Evolutionary conservation across 169 alveolate genomes (phyloP), one percentile per base, ranked within the genome.

Genomic region (Plasmodium adleri): DNA sequence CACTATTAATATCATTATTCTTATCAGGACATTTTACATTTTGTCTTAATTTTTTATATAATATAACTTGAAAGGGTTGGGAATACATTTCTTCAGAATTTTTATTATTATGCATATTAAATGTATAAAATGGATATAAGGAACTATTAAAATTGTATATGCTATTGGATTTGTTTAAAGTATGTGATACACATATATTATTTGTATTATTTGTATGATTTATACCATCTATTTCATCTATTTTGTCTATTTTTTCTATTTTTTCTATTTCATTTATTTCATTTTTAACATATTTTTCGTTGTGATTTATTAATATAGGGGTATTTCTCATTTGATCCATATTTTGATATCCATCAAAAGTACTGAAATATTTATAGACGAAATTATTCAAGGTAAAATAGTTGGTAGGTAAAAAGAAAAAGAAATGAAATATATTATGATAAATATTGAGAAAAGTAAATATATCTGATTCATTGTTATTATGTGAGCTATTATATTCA

Each of bases 351-450:
- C 17, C 59, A 32, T 39, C 26, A 26, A 22, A 50, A 15, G 26
- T 20, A 3, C 47, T 7, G 49, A 49, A 59, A 43, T 64, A 78
- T 20, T 66, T 78, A 22, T 63, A 63, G 10, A 78, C 59, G 39
- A 78, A 58, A 2, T 10, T 47, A 45, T 78, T 64, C 13, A 78
- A 70, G 15, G 89, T 58, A 22, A 49, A 28, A 70, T 78, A 78
- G n/a, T 59, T 78, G 50, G 76, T 64, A 10, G 89, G 70, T 17
- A 78, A 3, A 68, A 78, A 78, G 60, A 78, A 78, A 64, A 78
- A 64, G 67, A 78, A 78, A 71, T 78, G 89, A 22, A 58, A 78
- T 49, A 78, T 78, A 24, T 78, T 78, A 59, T 66, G 49, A 59
- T 59, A 64, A 60, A 72, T 52, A 59, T 66, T 64, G 54, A 78